A percentile compares a stretch with the other conserved stretches of the same genome.
phyloP scores from a whole-genome alignment of 192 early-diverging fungal genomes.

The Jimgerdemannia flammicorona region DNA sequence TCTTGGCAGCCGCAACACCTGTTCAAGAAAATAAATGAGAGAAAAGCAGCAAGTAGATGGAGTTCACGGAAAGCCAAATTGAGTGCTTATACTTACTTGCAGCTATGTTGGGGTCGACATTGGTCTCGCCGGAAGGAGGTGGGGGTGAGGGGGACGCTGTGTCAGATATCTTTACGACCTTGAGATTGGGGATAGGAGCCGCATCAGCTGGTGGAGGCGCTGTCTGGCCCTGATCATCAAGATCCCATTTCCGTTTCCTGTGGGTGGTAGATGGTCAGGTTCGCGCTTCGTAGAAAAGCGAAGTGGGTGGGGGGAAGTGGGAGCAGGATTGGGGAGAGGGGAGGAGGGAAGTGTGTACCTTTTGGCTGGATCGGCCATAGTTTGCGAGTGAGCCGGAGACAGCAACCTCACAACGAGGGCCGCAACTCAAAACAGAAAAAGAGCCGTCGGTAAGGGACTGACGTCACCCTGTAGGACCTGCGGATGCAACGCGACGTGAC shows the following conservation, averaged over 20 bases:
- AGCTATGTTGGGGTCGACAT: conserved; percentile 18
- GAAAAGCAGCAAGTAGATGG: background rate
- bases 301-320: too few relatives aligned
- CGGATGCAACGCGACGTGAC: too few relatives aligned
- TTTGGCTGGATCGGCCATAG: too few relatives aligned
- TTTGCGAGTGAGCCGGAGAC: too few relatives aligned
- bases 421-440: too few relatives aligned
- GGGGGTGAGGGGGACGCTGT: background rate
- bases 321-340: too few relatives aligned
- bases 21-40: background rate
- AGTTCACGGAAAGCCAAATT: background rate
- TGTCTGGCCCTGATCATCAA: conserved; percentile 34
- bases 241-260: conserved; percentile 41
- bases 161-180: conserved; percentile 6
- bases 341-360: too few relatives aligned
- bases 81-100: conserved; percentile 19
- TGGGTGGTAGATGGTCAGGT: too few relatives aligned
- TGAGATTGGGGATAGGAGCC: conserved; percentile 5
- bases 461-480: too few relatives aligned
- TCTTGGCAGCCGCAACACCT: conserved; percentile 48
- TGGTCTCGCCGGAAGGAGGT: background rate
- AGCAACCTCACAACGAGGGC: too few relatives aligned
- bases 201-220: conserved; percentile 5
- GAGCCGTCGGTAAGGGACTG: too few relatives aligned
- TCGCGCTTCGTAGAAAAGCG: too few relatives aligned